Conservation (phyloP, 345 rosid genomes). For the Sonneratia alba region DNA sequence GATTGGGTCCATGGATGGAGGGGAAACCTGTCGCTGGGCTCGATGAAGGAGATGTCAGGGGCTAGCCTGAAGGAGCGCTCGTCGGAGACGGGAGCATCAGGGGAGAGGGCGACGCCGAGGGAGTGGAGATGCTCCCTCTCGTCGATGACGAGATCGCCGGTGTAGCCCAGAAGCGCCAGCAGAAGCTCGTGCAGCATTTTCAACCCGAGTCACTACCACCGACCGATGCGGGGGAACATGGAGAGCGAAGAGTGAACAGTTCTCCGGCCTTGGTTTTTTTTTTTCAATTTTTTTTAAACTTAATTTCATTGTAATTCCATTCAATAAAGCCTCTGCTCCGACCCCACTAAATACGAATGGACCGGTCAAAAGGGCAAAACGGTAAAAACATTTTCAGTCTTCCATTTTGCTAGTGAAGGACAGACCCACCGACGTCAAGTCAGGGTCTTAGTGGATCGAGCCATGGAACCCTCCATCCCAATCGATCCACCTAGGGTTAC, state of each 20-base stretch:
- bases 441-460: too few relatives aligned
- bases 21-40: conserved; percentile 68
- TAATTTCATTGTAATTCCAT: too few relatives aligned
- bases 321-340: too few relatives aligned
- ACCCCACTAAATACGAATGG: too few relatives aligned
- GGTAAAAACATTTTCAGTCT: too few relatives aligned
- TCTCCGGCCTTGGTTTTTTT: neutral
- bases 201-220: neutral
- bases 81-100: conserved; percentile 59
- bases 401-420: too few relatives aligned
- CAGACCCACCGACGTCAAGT: too few relatives aligned
- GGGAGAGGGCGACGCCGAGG: conserved; percentile 39
- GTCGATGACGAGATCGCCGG: conserved; percentile 88
- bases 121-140: conserved; percentile 64
- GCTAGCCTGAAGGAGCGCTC: conserved; percentile 72
- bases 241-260: neutral
- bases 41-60: conserved; percentile 80
- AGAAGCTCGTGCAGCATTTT: conserved; percentile 87
- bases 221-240: neutral
- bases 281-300: too few relatives aligned
- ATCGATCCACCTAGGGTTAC: too few relatives aligned
- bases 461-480: too few relatives aligned
- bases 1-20: neutral
- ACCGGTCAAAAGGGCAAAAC: too few relatives aligned
- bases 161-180: conserved; percentile 73